Evolutionary conservation across 768 basidiomycete species (phyloP), one percentile per base, ranked within the genome.

Genomic region (Suillus placidus): DNA sequence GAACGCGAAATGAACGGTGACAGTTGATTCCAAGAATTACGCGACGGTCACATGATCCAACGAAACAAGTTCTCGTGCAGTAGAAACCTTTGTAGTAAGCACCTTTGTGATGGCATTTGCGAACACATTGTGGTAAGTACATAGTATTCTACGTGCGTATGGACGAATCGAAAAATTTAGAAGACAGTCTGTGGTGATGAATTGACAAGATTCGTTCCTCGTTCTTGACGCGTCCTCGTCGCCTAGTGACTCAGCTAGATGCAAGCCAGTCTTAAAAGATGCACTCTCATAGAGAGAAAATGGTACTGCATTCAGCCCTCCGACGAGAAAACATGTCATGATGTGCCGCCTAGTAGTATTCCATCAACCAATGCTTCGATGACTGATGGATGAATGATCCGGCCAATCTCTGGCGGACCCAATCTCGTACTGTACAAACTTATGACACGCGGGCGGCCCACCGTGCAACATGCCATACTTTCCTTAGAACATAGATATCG

Each of bases 11-110:
- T 37, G 49, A 56, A 51, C 47, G 40, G 34, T 20, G 26, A 58
- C 30, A 35, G 34, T 55, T 55, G 35, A 55, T n/a, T 55, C 14
- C 2, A 18, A 18, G 23, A 26, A 10, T 12, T 58, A 58, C 57
- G 57, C 43, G 51, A 62, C 61, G 16, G 37, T 62, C 43, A 62
- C 61, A 32, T 58, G 61, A 52, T 32, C 20, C 20, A 14, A 13
- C 12, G 54, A 55, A 55, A 30, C 23, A 51, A 47, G 12, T n/a
- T n/a, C n/a, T 47, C 40, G 16, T 42, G 18, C 42, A 1, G 18
- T 47, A 47, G 47, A n/a, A 14, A 49, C 47, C 47, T 49, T 49
- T 26, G 49, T 49, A 26, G 23, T 7, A 43, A 43, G 18, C 42
- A 14, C 49, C 49, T 49, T 49, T 49, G 23, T 49, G 16, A 18